Base-by-base conservation (phyloP, 371 early-diverging fungal species). In the Rhizomucor miehei region DNA sequence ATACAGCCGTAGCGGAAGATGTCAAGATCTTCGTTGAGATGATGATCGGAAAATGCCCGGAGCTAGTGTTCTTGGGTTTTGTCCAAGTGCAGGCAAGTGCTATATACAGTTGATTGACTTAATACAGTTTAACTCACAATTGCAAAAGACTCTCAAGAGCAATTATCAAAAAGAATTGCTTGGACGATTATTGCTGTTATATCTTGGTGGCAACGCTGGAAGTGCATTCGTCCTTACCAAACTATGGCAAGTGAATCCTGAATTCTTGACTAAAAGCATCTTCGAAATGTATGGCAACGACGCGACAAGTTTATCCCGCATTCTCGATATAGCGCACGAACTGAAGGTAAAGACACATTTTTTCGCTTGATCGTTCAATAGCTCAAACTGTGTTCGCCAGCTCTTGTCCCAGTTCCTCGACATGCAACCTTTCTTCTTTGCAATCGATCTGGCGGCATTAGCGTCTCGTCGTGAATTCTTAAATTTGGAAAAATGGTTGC, bases 401-500 rank as follows among this genome's bases (percentile, higher is more conserved):
- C 84, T 89, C 6, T 67, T 94, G 14, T 68, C 85, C 21, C 73
- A 74, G 39, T 81, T 94, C 34, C 75, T 94, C 38, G 88, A 89
- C 48, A 68, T 79, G 14, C 84, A 86, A 52, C 81, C 86, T 0
- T 88, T 80, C 56, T 60, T 73, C 12, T 93, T 93, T 63, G 67
- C 90, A 0, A 88, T 95, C 45, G 95, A 93, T 48, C 66, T 95
- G 24, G 94, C 94, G 13, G 85, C 90, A 1, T 68, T 95, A 12
- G 93, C 95, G 11, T 85, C 88, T 5, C 81, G 91, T 11, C 69
- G 91, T 29, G 91, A 92, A 54, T 86, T 85, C 51, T 68, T 95
- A 1, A 92, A 57, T 8, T 65, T 95, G 5, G 95, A 93, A 55
- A 92, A 90, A 63, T 95, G 94, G 93, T 70, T 95, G 17, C 84